These are phyloP conservation scores for Candida multigemmis DNA, from an alignment of 805 yeast genomes.

Conservation along the genomic window DNA sequence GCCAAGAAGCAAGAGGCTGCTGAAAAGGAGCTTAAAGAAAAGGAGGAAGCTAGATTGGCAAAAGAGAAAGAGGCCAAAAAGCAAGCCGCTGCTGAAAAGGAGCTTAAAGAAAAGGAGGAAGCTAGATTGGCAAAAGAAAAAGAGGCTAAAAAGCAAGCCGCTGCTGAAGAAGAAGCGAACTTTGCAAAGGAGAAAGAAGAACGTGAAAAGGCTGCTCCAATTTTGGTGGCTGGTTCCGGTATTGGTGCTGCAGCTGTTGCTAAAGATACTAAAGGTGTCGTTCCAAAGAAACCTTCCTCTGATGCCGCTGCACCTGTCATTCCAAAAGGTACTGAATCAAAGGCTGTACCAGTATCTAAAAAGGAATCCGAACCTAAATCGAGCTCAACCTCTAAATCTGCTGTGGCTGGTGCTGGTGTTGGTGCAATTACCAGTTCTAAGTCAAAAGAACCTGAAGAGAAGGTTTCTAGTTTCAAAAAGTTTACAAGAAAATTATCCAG, in stretches of 20 bases:
- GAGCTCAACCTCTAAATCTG: conserved; percentile 2
- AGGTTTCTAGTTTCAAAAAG: conserved; percentile 4
- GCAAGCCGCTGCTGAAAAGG: conserved; percentile 2
- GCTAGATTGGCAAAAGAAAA: conserved; percentile 13
- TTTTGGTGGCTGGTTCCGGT: conserved; percentile 2
- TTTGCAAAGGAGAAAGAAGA: conserved; percentile 14
- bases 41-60: conserved; percentile 12
- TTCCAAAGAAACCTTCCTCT: neutral
- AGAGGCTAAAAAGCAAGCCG: conserved; percentile 7
- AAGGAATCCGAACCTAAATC: conserved; percentile 3
- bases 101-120: conserved; percentile 7
- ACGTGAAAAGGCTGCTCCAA: conserved; percentile 9
- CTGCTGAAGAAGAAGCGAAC: conserved; percentile 2
- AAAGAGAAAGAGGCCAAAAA: conserved; percentile 10
- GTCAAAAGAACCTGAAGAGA: conserved; percentile 1
- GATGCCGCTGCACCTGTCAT: conserved; percentile 2
- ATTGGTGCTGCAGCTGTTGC: conserved; percentile 4
- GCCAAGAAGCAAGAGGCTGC: conserved; percentile 6
- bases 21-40: conserved; percentile 4
- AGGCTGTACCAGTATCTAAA: conserved; percentile 1
- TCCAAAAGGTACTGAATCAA: too few relatives aligned
- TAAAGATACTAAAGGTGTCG: neutral
- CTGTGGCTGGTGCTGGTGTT: conserved; percentile 7
- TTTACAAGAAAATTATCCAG: conserved; percentile 2
- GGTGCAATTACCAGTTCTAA: conserved; percentile 6